A percentile compares a stretch with the other conserved stretches of the same genome.
Evolutionary conservation across 2,329 filamentous ascomycete species (phyloP).

Genomic region (Ceratocystis papillata): DNA sequence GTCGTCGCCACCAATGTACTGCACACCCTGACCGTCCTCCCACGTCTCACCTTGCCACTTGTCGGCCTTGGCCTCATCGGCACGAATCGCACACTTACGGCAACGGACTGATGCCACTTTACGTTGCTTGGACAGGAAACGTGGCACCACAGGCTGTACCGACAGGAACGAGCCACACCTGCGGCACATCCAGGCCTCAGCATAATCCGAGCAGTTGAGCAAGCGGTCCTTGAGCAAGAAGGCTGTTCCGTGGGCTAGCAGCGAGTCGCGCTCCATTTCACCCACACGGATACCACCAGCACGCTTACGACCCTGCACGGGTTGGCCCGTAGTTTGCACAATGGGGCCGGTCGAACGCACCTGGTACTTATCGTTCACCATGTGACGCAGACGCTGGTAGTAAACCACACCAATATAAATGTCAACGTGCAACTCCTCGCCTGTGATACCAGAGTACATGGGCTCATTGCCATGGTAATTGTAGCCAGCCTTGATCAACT

Average conservation of each 20-base stretch:
- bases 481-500: constrained; percentile 88
- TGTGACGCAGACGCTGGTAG: constrained; percentile 95
- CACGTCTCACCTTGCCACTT: constrained; percentile 63
- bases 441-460: constrained; percentile 96
- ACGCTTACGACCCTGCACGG: constrained; percentile 91
- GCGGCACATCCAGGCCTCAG: constrained; percentile 79
- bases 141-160: constrained; percentile 66
- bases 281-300: constrained; percentile 97
- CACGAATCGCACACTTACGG: constrained; percentile 58
- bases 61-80: constrained; percentile 48
- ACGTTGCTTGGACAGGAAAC: constrained; percentile 52
- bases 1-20: constrained; percentile 80
- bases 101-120: constrained; percentile 63
- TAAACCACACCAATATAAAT: constrained; percentile 97
- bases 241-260: constrained; percentile 88
- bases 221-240: constrained; percentile 91
- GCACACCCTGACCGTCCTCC: constrained; percentile 79
- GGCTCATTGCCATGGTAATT: constrained; percentile 98
- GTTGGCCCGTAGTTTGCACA: constrained; percentile 81
- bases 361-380: constrained; percentile 99
- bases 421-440: constrained; percentile 83
- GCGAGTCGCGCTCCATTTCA: constrained; percentile 95
- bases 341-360: constrained; percentile 92
- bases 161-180: constrained; percentile 83
- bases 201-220: constrained; percentile 94